Base-by-base conservation (phyloP, 768 basidiomycete species). In the Russula virescens region DNA sequence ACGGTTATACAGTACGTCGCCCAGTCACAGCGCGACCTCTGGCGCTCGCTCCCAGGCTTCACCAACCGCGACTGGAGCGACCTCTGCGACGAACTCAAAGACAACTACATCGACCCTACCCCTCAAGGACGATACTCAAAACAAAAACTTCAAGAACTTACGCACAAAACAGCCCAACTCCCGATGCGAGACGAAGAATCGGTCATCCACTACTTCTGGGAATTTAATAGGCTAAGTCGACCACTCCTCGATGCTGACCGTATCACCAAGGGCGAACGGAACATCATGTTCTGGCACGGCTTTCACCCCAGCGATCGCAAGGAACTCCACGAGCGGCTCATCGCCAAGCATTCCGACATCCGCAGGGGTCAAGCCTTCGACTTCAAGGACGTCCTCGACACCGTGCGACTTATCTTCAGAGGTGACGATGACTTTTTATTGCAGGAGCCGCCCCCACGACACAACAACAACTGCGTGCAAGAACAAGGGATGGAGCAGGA, bases 121-220 rank as follows among this genome's bases (percentile, higher is more conserved):
- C 0, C 11, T 0, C 13, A 18, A 5, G 14, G 5, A 4, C 35
- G 47, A 0, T n/a, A 49, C 21, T 19, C 47, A 0, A 28, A 40
- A 5, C 23, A 49, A 1, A 26, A 26, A 4, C 9, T 58, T 0
- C 2, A 40, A 8, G 35, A 58, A 1, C 40, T 40, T 9, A 10
- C 26, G 0, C 14, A 6, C 1, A 2, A 7, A 2, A 6, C 26
- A 0, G 8, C 34, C 5, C 18, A 49, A 9, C 2, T 25, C 0
- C 48, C 13, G 14, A 47, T 56, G n/a, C 1, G 1, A 3, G 19
- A 42, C 3, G 47, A 38, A 8, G 5, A 40, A 0, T 23, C 49
- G 2, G 35, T 58, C 1, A 10, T 49, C 1, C 2, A 11, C 1
- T 40, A 49, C 13, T 58, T 40, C 25, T 3, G 14, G 10, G 2